These are phyloP conservation scores for Clitopilus passeckerianus DNA, from an alignment of 768 basidiomycete genomes.

Conservation along the genomic window DNA sequence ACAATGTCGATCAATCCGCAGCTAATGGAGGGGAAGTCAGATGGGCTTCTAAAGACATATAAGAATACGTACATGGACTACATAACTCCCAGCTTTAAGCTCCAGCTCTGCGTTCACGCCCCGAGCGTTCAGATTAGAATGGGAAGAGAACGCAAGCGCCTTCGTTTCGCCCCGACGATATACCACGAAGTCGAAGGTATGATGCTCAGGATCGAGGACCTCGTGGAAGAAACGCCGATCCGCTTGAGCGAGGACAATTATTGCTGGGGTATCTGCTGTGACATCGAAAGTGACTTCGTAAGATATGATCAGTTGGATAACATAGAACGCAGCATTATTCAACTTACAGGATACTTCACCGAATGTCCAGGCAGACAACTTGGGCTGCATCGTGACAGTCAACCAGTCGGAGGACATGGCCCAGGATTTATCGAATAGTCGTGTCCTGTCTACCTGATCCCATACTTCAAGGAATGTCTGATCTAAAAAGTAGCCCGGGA, in stretches of 20 bases:
- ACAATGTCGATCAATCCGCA: neutral
- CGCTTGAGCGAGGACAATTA: slow-evolving; percentile 48
- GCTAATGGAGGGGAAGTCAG: neutral
- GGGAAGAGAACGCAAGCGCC: slow-evolving; percentile 30
- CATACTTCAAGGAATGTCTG: slow-evolving; percentile 42
- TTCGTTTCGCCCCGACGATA: slow-evolving; percentile 40
- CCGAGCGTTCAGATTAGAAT: slow-evolving; percentile 29
- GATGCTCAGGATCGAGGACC: slow-evolving; percentile 34
- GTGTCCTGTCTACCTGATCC: slow-evolving; percentile 41
- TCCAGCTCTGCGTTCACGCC: slow-evolving; percentile 38
- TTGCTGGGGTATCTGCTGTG: slow-evolving; percentile 29
- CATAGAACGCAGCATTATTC: neutral
- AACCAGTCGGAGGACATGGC: slow-evolving; percentile 48
- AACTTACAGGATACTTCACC: slow-evolving; percentile 51
- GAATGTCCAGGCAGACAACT: slow-evolving; percentile 44
- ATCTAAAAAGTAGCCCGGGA: slow-evolving; percentile 20
- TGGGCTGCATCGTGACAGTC: slow-evolving; percentile 30
- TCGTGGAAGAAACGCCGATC: slow-evolving; percentile 47
- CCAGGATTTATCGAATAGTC: slow-evolving; percentile 47
- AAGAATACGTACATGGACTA: slow-evolving; percentile 31
- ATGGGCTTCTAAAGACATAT: neutral
- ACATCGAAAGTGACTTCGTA: slow-evolving; percentile 41
- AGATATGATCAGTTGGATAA: neutral
- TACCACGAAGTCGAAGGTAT: slow-evolving; percentile 47
- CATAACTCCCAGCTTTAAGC: slow-evolving; percentile 36